Percentiles rank a stretch among this genome's conserved stretches.
Evolutionary conservation across 164 flowering plant species (phyloP).

Genomic region (Berberis thunbergii): DNA sequence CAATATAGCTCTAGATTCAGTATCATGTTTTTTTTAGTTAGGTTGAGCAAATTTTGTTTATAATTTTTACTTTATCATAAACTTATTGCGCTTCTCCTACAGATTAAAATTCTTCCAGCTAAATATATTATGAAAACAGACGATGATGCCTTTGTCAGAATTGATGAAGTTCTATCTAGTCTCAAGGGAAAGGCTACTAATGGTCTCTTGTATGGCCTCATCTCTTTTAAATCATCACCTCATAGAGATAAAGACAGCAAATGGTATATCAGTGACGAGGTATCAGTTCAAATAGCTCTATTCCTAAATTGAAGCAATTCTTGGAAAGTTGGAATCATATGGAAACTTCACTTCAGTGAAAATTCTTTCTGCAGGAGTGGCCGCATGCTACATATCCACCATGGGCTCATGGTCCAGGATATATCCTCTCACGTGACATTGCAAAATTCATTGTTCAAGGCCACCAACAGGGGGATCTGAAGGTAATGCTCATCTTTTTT

Average conservation of each 20-base stretch:
- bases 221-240: conserved; percentile 63
- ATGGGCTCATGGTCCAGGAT: conserved; percentile 98
- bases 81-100: conserved; percentile 12
- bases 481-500: conserved; percentile 24
- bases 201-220: conserved; percentile 71
- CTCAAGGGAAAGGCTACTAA: conserved; percentile 45
- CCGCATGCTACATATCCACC: conserved; percentile 65
- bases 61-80: too few species aligned
- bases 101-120: conserved; percentile 76
- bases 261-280: conserved; percentile 81
- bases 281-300: conserved; percentile 14
- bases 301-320: too few species aligned
- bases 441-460: conserved; percentile 73
- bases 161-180: conserved; percentile 66
- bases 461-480: conserved; percentile 46
- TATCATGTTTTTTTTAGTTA: too few species aligned
- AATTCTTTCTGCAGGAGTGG: conserved; percentile 60
- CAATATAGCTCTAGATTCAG: too few species aligned
- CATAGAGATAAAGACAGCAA: conserved; percentile 66
- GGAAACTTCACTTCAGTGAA: background rate
- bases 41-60: too few species aligned
- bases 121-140: conserved; percentile 92
- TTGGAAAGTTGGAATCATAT: too few species aligned
- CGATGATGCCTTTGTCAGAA: conserved; percentile 92
- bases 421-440: conserved; percentile 65